Conservation (phyloP, 768 basidiomycete species). For the Podaxis rugospora region DNA sequence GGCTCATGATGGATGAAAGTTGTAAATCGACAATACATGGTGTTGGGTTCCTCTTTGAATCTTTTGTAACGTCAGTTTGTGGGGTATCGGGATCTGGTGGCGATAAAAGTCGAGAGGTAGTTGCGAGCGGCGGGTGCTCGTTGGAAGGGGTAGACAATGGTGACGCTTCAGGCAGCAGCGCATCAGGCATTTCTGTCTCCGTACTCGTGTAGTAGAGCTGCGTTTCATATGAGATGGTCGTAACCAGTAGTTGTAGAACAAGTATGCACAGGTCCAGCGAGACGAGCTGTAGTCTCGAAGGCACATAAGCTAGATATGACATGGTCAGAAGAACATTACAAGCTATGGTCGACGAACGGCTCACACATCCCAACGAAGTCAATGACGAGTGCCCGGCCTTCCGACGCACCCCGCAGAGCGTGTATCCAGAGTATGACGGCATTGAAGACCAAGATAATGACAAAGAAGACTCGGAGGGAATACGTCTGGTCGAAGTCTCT, state of each 20-base stretch:
- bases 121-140: neutral
- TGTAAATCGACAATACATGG: slow-evolving; percentile 56
- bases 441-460: slow-evolving; percentile 56
- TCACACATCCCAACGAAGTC: slow-evolving; percentile 78
- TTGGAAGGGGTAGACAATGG: slow-evolving; percentile 14
- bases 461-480: slow-evolving; percentile 67
- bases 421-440: slow-evolving; percentile 60
- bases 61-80: slow-evolving; percentile 15
- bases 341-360: slow-evolving; percentile 20
- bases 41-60: slow-evolving; percentile 17
- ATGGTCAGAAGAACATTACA: neutral
- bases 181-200: slow-evolving; percentile 36
- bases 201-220: slow-evolving; percentile 34
- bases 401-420: slow-evolving; percentile 41
- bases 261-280: slow-evolving; percentile 66
- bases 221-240: slow-evolving; percentile 66
- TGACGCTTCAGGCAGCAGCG: slow-evolving; percentile 23
- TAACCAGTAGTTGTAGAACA: slow-evolving; percentile 59
- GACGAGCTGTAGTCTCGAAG: slow-evolving; percentile 65
- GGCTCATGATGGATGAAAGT: slow-evolving; percentile 46
- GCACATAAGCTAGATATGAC: slow-evolving; percentile 39
- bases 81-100: slow-evolving; percentile 11
- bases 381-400: slow-evolving; percentile 62
- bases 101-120: slow-evolving; percentile 17
- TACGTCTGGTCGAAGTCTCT: slow-evolving; percentile 60